phyloP scores from a whole-genome alignment of 164 flowering plant genomes.

The Berberis thunbergii region DNA sequence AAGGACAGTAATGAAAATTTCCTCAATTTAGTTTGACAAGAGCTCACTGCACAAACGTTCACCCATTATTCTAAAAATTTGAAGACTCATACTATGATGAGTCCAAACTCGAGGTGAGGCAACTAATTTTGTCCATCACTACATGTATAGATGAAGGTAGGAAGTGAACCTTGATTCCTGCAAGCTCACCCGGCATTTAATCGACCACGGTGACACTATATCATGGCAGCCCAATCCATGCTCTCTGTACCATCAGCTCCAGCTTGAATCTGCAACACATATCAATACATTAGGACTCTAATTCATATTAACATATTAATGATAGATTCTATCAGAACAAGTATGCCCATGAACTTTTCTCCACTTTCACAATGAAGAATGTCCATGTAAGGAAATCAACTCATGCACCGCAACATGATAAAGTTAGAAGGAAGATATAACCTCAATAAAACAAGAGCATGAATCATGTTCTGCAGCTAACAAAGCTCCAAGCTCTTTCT shows the following conservation, averaged over 20 bases:
- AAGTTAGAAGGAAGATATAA: conserved; percentile 9
- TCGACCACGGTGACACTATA: conserved; percentile 70
- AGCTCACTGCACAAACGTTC: too few relatives aligned
- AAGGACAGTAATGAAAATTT: too few relatives aligned
- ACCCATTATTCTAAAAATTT: too few relatives aligned
- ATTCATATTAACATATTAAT: background rate
- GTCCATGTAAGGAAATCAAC: background rate
- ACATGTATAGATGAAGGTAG: conserved; percentile 7
- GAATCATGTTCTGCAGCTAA: conserved; percentile 82
- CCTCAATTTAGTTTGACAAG: too few relatives aligned
- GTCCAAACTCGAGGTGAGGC: too few relatives aligned
- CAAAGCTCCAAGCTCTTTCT: conserved; percentile 86
- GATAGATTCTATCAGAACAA: background rate
- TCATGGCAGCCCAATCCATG: conserved; percentile 97
- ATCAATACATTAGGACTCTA: background rate
- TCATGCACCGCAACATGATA: background rate
- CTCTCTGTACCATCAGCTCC: conserved; percentile 99
- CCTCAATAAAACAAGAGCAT: conserved; percentile 95
- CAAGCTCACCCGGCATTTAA: conserved; percentile 93
- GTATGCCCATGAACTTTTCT: background rate
- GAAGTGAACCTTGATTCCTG: conserved; percentile 88
- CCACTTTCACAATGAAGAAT: background rate
- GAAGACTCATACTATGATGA: too few relatives aligned
- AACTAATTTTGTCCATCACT: background rate
- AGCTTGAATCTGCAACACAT: conserved; percentile 66